phyloP scores from a whole-genome alignment of 2,329 filamentous ascomycete species.

The Aureobasidium uvarum region DNA sequence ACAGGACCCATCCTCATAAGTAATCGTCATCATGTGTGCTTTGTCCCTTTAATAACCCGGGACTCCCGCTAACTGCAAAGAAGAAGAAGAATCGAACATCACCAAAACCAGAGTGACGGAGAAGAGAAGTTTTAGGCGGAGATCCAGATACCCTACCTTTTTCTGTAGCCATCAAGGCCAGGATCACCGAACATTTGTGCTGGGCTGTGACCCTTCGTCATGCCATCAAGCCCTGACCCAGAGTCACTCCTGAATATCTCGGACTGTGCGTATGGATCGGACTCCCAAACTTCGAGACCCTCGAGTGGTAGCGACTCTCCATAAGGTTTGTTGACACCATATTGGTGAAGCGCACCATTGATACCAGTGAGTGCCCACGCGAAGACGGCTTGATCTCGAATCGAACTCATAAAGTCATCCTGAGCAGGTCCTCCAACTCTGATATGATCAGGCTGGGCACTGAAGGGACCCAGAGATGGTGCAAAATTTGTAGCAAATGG shows the following conservation, averaged over 20 bases:
- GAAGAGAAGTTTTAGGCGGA: neutral
- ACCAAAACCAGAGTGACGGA: neutral
- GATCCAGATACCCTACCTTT: slow-evolving; percentile 9
- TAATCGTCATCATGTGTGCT: slow-evolving; percentile 14
- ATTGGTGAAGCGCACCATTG: slow-evolving; percentile 69
- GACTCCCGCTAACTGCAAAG: slow-evolving; percentile 9
- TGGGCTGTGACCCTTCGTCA: slow-evolving; percentile 27
- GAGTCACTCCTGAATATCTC: slow-evolving; percentile 27
- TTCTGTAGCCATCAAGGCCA: slow-evolving; percentile 32
- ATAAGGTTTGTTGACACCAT: slow-evolving; percentile 59
- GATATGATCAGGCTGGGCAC: slow-evolving; percentile 31
- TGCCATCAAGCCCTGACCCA: slow-evolving; percentile 26
- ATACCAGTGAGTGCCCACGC: slow-evolving; percentile 80
- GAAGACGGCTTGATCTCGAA: slow-evolving; percentile 83
- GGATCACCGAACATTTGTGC: slow-evolving; percentile 37
- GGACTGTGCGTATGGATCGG: slow-evolving; percentile 31
- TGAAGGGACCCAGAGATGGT: slow-evolving; percentile 39
- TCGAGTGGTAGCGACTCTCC: slow-evolving; percentile 63
- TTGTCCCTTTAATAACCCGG: neutral
- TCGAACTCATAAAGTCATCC: slow-evolving; percentile 71
- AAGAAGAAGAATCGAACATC: neutral
- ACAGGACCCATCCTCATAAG: neutral
- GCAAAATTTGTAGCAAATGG: slow-evolving; percentile 39
- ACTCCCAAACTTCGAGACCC: slow-evolving; percentile 61
- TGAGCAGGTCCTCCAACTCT: slow-evolving; percentile 52